These are phyloP conservation scores for Chlorella vulgaris DNA, from an alignment of 139 green algal genomes.

Conservation along the genomic window DNA sequence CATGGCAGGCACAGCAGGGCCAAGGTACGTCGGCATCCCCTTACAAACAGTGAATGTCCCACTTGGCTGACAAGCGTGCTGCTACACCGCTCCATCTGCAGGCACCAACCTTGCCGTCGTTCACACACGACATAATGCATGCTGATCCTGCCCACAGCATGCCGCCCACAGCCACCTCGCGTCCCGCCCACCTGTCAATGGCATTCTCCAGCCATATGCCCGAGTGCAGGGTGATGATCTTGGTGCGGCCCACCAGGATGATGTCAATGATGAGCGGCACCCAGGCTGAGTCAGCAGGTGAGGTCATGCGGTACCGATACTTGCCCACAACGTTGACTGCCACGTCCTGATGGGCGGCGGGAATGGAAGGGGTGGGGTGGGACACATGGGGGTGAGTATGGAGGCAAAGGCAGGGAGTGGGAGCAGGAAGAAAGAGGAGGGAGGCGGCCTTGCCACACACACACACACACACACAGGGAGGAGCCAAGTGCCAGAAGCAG, in stretches of 20 bases:
- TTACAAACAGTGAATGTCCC: too few species aligned
- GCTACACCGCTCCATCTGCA: too few species aligned
- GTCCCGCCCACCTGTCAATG: constrained; percentile 43
- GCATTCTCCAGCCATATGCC: constrained; percentile 76
- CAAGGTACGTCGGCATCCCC: not conserved
- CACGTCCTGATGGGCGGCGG: constrained; percentile 48
- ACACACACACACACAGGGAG: too few species aligned
- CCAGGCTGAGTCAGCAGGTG: constrained; percentile 55
- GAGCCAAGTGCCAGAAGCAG: too few species aligned
- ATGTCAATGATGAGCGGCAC: constrained; percentile 84
- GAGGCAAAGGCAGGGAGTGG: not conserved
- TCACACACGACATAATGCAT: too few species aligned
- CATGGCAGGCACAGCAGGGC: constrained; percentile 15
- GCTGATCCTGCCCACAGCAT: too few species aligned
- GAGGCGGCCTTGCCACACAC: too few species aligned
- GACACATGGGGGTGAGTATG: not conserved
- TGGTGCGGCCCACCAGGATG: constrained; percentile 72
- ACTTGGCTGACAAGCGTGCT: too few species aligned
- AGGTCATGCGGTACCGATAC: constrained; percentile 83
- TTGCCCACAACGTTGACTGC: constrained; percentile 87
- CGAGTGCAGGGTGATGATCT: constrained; percentile 81
- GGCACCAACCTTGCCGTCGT: too few species aligned
- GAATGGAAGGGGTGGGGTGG: not conserved
- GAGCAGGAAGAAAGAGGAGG: not conserved
- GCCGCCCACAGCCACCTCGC: not conserved